These are phyloP conservation scores for Chlorella sp. DNA, from an alignment of 139 green algal species.

Conservation along the genomic window DNA sequence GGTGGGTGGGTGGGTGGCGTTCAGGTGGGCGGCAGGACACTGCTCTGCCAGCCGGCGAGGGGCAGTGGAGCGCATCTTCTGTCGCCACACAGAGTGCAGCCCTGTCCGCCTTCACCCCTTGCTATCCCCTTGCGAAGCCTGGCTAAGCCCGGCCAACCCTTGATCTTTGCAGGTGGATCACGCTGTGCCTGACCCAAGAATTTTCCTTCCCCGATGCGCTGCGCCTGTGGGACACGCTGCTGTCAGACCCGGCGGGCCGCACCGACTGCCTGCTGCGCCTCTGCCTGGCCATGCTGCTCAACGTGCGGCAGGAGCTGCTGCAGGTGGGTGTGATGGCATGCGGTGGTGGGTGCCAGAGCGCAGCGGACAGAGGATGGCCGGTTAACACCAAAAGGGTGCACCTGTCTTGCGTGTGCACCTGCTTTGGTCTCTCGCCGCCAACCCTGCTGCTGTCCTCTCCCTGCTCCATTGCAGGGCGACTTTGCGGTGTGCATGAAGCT, in stretches of 20 bases:
- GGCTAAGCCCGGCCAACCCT: too few species aligned
- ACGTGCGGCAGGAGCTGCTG: conserved; percentile 71
- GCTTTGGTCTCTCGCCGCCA: too few species aligned
- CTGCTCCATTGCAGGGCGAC: conserved; percentile 69
- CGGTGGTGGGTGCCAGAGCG: too few species aligned
- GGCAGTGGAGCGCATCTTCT: too few species aligned
- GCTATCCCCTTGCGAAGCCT: too few species aligned
- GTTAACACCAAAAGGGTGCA: too few species aligned
- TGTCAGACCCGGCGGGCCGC: conserved; percentile 66
- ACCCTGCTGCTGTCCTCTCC: background rate
- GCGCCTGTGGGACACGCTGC: conserved; percentile 90
- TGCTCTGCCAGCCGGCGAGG: too few species aligned
- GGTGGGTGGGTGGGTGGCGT: too few species aligned
- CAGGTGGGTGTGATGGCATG: conserved; percentile 50
- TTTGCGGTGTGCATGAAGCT: conserved; percentile 94
- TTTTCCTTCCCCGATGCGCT: conserved; percentile 89
- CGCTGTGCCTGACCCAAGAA: conserved; percentile 74
- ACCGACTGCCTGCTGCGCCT: conserved; percentile 83
- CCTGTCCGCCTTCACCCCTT: too few species aligned
- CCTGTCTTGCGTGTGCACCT: background rate
- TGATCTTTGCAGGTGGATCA: background rate
- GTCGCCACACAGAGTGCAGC: too few species aligned
- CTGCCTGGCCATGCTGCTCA: conserved; percentile 92
- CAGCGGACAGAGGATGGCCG: too few species aligned
- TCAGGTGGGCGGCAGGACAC: too few species aligned